Conservation (phyloP, 176 grass and related monocot genomes). For the Musa troglodytarum region DNA sequence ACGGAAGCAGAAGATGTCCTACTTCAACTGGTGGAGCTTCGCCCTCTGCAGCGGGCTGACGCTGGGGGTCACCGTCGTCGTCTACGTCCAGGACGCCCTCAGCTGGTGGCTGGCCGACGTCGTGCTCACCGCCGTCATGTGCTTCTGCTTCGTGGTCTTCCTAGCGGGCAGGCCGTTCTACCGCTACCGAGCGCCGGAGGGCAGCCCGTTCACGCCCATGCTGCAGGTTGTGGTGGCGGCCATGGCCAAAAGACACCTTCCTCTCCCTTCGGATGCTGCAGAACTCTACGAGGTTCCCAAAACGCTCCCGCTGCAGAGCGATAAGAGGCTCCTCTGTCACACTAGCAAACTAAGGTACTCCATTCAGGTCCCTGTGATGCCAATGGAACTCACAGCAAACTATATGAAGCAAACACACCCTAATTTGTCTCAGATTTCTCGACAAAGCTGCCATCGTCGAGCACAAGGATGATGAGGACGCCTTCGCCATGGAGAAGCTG, state of each 20-base stretch:
- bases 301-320: constrained; percentile 21
- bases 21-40: constrained; percentile 95
- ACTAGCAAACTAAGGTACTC: constrained; percentile 39
- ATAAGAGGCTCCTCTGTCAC: constrained; percentile 49
- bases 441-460: constrained; percentile 82
- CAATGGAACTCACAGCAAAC: neutral
- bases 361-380: no score
- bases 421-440: constrained; percentile 33
- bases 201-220: constrained; percentile 57
- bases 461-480: constrained; percentile 1
- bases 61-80: constrained; percentile 54
- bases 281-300: constrained; percentile 43
- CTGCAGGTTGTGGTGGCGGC: constrained; percentile 48
- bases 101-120: constrained; percentile 56
- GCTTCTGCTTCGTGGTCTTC: constrained; percentile 40
- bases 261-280: constrained; percentile 22
- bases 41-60: constrained; percentile 47
- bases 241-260: constrained; percentile 39
- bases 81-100: constrained; percentile 39
- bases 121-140: constrained; percentile 45
- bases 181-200: constrained; percentile 43
- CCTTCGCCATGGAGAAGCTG: neutral
- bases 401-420: neutral
- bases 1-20: constrained; percentile 86
- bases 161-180: constrained; percentile 36